Evolutionary conservation across 1,284 basidiomycete genomes (phyloP), one percentile per base, ranked within the genome.

Genomic region (Filobasidium uniguttulatum): DNA sequence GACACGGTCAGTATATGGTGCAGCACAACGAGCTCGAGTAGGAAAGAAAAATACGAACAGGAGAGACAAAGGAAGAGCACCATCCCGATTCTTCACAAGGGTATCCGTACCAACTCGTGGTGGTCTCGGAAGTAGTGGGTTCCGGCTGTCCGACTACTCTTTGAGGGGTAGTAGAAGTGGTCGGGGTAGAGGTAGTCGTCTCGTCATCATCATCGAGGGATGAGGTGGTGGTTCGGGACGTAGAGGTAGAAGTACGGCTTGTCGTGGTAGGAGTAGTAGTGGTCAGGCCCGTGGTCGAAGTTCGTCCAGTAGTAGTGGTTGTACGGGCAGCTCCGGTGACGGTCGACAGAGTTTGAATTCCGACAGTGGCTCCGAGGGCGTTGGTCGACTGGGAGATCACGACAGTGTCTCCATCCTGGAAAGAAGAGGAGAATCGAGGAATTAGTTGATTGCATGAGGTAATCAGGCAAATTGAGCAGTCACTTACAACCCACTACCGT

Each of bases 361-460:
- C 41, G 20, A 53, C 15, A 2, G 51, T 53, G 2, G 19, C 43
- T 19, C 51, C 51, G 20, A 44, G n/a, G 22, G 51, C 51, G 36
- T 53, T 31, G 33, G 51, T 53, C 5, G 46, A 49, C 19, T 53
- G 51, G 25, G 46, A 48, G 33, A 53, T 22, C 19, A 53, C 22
- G 28, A 53, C 30, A 20, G 51, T 53, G 44, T 53, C 51, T 8
- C 51, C 51, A 5, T 53, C 50, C 36, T 38, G 19, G 3, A 22
- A n/a, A n/a, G n/a, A n/a, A n/a, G n/a, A n/a, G n/a, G n/a, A n/a
- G n/a, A n/a, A n/a, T n/a, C n/a, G n/a, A n/a, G n/a, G n/a, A n/a
- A n/a, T n/a, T n/a, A n/a, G n/a, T n/a, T n/a, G n/a, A n/a, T n/a
- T n/a, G n/a, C n/a, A n/a, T n/a, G n/a, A n/a, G n/a, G n/a, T n/a